These are phyloP conservation scores for Cercospora zeina DNA, from an alignment of 2,329 filamentous ascomycete species.

Conservation along the genomic window DNA sequence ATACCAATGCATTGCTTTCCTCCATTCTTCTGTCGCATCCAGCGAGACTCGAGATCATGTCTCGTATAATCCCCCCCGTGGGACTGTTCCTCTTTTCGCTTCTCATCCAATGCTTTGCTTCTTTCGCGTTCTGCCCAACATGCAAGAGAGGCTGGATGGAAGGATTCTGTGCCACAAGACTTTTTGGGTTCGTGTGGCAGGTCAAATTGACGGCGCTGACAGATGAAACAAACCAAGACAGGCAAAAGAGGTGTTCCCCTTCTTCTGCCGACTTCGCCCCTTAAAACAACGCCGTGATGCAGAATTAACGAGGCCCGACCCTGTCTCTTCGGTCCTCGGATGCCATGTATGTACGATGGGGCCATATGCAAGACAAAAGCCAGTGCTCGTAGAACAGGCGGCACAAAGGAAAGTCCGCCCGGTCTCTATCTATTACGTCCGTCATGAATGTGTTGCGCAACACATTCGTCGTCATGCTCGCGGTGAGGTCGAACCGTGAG, in stretches of 20 bases:
- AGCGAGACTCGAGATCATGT: neutral
- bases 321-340: slow-evolving; percentile 22
- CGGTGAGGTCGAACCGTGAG: slow-evolving; percentile 23
- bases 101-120: slow-evolving; percentile 26
- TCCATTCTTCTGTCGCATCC: slow-evolving; percentile 2
- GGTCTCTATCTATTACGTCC: slow-evolving; percentile 31
- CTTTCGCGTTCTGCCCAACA: slow-evolving; percentile 21
- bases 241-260: slow-evolving; percentile 16
- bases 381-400: slow-evolving; percentile 16
- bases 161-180: neutral
- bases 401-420: slow-evolving; percentile 17
- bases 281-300: slow-evolving; percentile 25
- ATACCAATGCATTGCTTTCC: slow-evolving; percentile 29
- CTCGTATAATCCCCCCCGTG: neutral
- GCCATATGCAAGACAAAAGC: slow-evolving; percentile 24
- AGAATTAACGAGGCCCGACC: slow-evolving; percentile 24
- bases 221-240: slow-evolving; percentile 11
- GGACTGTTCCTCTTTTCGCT: slow-evolving; percentile 9
- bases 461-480: slow-evolving; percentile 24
- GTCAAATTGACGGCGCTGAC: slow-evolving; percentile 9
- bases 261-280: neutral
- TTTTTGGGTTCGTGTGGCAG: neutral
- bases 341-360: slow-evolving; percentile 32
- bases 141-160: slow-evolving; percentile 20
- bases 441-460: slow-evolving; percentile 26